These are phyloP conservation scores for Monosporascus sp. DNA, from an alignment of 2,329 filamentous ascomycete genomes.

Conservation along the genomic window DNA sequence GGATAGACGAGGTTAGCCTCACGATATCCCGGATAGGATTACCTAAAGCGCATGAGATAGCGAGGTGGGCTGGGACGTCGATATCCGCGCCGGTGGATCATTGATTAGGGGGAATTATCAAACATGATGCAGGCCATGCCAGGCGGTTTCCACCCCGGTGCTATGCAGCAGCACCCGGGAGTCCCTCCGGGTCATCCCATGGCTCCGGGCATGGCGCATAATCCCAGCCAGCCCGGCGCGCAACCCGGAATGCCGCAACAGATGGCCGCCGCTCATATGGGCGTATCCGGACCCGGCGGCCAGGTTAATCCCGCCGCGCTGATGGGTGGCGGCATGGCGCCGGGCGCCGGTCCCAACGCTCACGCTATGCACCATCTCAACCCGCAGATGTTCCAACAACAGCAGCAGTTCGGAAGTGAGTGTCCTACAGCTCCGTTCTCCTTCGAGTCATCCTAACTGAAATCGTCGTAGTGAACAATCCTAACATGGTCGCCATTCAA, in stretches of 20 bases:
- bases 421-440: constrained; percentile 2
- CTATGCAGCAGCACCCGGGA: constrained; percentile 65
- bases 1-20: too few relatives aligned
- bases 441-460: constrained; percentile 2
- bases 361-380: constrained; percentile 70
- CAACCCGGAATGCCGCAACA: constrained; percentile 65
- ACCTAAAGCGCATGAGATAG: constrained; percentile 41
- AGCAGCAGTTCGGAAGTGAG: constrained; percentile 29
- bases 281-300: constrained; percentile 64
- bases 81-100: constrained; percentile 56
- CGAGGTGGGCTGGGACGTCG: constrained; percentile 38
- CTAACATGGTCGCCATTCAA: constrained; percentile 21
- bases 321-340: constrained; percentile 72
- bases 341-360: constrained; percentile 58
- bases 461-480: constrained; percentile 22
- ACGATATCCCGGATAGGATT: background rate
- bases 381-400: constrained; percentile 53
- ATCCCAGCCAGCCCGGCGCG: constrained; percentile 63
- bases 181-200: constrained; percentile 61
- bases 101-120: constrained; percentile 32
- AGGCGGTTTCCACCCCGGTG: constrained; percentile 58
- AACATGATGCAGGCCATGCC: constrained; percentile 69
- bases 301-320: constrained; percentile 69
- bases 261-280: constrained; percentile 58
- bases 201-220: constrained; percentile 59